A percentile compares a stretch with the other conserved stretches of the same genome.
Evolutionary conservation across 2,329 filamentous ascomycete species (phyloP).

Genomic region (Bipolaris bicolor): DNA sequence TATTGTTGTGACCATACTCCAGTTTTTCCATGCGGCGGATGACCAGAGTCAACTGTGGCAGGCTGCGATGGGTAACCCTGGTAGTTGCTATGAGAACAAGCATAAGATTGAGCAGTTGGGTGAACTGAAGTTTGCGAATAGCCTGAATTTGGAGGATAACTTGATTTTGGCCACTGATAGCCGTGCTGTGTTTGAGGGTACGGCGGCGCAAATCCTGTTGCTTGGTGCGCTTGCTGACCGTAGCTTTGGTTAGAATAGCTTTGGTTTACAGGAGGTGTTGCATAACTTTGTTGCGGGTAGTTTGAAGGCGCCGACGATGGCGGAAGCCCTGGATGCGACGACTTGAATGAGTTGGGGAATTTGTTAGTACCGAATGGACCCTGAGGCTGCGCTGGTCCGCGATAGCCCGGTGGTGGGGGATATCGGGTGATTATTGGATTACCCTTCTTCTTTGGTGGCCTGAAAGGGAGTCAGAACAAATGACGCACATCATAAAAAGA

Average conservation of each 20-base stretch:
- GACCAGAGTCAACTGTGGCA: conserved; percentile 28
- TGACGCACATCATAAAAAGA: not conserved
- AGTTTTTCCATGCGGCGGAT: conserved; percentile 33
- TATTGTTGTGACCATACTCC: conserved; percentile 31
- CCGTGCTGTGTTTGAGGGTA: conserved; percentile 29
- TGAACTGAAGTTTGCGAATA: conserved; percentile 33
- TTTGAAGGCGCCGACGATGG: conserved; percentile 26
- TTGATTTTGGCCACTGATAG: conserved; percentile 36
- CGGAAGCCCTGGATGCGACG: conserved; percentile 35
- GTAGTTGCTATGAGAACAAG: conserved; percentile 26
- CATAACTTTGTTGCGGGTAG: conserved; percentile 35
- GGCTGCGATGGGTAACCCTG: conserved; percentile 28
- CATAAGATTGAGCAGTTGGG: conserved; percentile 28
- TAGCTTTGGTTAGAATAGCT: conserved; percentile 33
- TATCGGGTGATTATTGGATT: conserved; percentile 58
- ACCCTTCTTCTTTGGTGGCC: conserved; percentile 53
- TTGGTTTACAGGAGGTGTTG: conserved; percentile 27
- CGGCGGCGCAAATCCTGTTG: conserved; percentile 25
- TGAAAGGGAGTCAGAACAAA: conserved; percentile 28
- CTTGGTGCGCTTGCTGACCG: conserved; percentile 25
- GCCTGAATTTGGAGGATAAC: conserved; percentile 30
- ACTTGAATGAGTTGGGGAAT: conserved; percentile 37
- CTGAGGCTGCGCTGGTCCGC: conserved; percentile 43
- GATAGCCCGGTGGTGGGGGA: conserved; percentile 57
- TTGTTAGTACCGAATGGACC: conserved; percentile 35